Conservation (phyloP, 805 yeast species). For the Candida tammaniensis region DNA sequence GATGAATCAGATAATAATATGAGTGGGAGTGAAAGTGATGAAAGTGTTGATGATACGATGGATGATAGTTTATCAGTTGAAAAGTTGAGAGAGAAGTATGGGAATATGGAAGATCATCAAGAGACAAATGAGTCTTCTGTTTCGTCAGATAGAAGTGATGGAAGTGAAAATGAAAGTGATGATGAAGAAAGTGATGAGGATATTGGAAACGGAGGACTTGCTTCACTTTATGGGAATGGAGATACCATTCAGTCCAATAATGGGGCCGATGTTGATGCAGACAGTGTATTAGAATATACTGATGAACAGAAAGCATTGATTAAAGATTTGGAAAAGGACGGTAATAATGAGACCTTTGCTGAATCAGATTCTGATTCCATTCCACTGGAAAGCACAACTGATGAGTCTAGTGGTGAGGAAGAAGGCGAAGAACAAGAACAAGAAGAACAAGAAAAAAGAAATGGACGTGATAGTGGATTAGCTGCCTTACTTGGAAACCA, state of each 20-base stretch:
- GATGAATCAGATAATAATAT: conserved; percentile 20
- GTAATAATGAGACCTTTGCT: neutral
- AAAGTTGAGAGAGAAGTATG: conserved; percentile 55
- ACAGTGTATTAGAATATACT: conserved; percentile 24
- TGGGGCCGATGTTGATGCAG: conserved; percentile 1
- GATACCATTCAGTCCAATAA: conserved; percentile 3
- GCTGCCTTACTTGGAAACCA: conserved; percentile 15
- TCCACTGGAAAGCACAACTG: conserved; percentile 16
- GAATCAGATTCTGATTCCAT: conserved; percentile 14
- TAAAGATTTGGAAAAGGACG: conserved; percentile 14
- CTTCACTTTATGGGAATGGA: conserved; percentile 30
- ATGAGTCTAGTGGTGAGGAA: conserved; percentile 11
- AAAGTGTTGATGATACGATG: conserved; percentile 21
- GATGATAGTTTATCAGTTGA: conserved; percentile 49
- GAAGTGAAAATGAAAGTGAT: conserved; percentile 11
- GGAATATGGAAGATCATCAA: conserved; percentile 27
- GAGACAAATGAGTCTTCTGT: conserved; percentile 14
- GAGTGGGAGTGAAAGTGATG: conserved; percentile 12
- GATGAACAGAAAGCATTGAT: conserved; percentile 33
- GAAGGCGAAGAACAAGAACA: conserved; percentile 11
- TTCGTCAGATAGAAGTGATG: conserved; percentile 19
- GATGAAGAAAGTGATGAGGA: conserved; percentile 13
- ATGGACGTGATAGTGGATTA: conserved; percentile 12
- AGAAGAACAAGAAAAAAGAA: conserved; percentile 11
- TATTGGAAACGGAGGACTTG: conserved; percentile 18